A percentile compares a stretch with the other conserved stretches of the same genome.
Conservation (phyloP, 2,329 filamentous ascomycete genomes). For the Cryphonectria japonica region DNA sequence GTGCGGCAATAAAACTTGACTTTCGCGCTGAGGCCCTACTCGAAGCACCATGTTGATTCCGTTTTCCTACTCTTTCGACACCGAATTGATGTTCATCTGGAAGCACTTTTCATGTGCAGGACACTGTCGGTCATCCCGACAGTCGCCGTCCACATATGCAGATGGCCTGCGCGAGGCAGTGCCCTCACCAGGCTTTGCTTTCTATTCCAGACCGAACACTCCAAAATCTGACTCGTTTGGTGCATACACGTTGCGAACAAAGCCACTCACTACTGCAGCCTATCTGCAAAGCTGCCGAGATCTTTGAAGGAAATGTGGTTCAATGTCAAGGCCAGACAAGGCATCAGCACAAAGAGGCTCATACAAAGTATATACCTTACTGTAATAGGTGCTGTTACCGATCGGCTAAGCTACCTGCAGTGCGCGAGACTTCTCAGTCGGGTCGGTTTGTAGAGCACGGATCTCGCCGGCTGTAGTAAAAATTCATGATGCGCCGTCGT, state of each 20-base stretch:
- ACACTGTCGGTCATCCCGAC: neutral
- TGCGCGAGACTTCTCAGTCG: neutral
- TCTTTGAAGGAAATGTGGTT: neutral
- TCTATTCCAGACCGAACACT: neutral
- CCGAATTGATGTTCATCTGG: neutral
- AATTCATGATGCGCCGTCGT: neutral
- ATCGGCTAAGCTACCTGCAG: neutral
- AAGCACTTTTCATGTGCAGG: neutral
- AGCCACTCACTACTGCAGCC: neutral
- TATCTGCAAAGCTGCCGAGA: neutral
- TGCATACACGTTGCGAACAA: neutral
- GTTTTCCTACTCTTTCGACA: neutral
- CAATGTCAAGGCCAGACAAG: neutral
- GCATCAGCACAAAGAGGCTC: neutral
- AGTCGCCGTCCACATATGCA: neutral
- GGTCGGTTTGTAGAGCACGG: neutral
- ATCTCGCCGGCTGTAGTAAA: neutral
- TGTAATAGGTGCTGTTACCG: neutral
- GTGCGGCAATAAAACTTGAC: neutral
- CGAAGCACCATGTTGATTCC: neutral
- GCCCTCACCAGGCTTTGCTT: neutral
- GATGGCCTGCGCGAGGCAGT: neutral
- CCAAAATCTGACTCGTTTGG: neutral
- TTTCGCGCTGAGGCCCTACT: neutral
- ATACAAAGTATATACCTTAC: neutral